Evolutionary conservation across 176 grass and related monocot genomes (phyloP).

Genomic region (Zea luxurians): DNA sequence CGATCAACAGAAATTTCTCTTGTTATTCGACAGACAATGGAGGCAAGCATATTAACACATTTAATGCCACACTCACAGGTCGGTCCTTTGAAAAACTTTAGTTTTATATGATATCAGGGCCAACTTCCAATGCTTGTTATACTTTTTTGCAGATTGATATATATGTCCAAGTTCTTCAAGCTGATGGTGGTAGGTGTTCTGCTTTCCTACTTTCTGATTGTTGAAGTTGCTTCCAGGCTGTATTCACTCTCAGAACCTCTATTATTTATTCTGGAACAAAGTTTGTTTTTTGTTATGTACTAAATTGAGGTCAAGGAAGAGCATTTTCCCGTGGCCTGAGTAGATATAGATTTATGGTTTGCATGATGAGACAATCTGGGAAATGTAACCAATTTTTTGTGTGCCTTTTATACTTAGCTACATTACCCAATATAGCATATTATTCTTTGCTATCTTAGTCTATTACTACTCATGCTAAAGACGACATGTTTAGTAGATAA

Average conservation of each 20-base stretch:
- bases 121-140: constrained; percentile 13
- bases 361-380: neutral
- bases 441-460: too few relatives aligned
- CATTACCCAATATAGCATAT: too few relatives aligned
- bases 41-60: constrained; percentile 83
- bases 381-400: neutral
- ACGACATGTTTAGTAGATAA: too few relatives aligned
- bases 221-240: neutral
- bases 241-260: constrained; percentile 12
- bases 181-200: constrained; percentile 71
- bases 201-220: constrained; percentile 14
- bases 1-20: constrained; percentile 26
- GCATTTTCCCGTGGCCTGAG: too few relatives aligned
- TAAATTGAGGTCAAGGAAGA: constrained; percentile 10
- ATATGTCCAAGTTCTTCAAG: constrained; percentile 99
- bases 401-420: too few relatives aligned
- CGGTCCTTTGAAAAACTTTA: constrained; percentile 9
- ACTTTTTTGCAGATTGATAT: constrained; percentile 76
- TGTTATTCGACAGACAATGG: constrained; percentile 97
- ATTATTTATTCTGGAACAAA: constrained; percentile 25
- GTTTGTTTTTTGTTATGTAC: neutral
- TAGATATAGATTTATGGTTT: constrained; percentile 16
- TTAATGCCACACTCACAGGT: constrained; percentile 90
- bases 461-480: too few relatives aligned
- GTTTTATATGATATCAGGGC: constrained; percentile 12